phyloP scores from a whole-genome alignment of 805 yeast species.

The Starmerella powellii region DNA sequence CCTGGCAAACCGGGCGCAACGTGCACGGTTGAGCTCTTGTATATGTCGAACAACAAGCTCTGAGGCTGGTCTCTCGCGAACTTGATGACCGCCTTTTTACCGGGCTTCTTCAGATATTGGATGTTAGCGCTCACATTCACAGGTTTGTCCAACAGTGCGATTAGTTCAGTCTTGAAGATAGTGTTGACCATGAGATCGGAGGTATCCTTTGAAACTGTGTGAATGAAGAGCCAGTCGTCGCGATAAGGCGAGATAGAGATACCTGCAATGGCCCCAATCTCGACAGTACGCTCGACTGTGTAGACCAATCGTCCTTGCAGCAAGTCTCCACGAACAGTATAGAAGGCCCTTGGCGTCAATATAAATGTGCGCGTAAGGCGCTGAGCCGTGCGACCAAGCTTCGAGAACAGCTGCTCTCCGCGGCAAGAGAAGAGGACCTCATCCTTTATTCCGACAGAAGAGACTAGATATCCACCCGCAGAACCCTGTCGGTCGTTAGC shows the following conservation, averaged over 20 bases:
- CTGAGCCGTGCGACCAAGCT: conserved; percentile 85
- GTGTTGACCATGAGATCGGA: conserved; percentile 77
- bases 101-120: conserved; percentile 82
- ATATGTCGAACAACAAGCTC: conserved; percentile 65
- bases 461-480: conserved; percentile 62
- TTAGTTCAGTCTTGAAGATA: conserved; percentile 77
- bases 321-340: conserved; percentile 61
- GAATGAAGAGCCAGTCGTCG: conserved; percentile 85
- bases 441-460: conserved; percentile 58
- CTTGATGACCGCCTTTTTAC: conserved; percentile 60
- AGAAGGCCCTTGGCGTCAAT: conserved; percentile 49
- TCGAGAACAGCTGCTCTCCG: conserved; percentile 70
- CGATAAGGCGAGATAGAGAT: conserved; percentile 63
- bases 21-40: conserved; percentile 78
- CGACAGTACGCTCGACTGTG: conserved; percentile 50
- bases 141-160: conserved; percentile 35
- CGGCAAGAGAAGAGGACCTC: conserved; percentile 62
- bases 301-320: conserved; percentile 50
- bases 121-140: conserved; percentile 61
- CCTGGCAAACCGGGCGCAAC: conserved; percentile 69
- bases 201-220: conserved; percentile 36
- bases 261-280: conserved; percentile 46
- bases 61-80: conserved; percentile 42
- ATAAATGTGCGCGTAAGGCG: conserved; percentile 63
- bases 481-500: conserved; percentile 62